Conservation (phyloP, 768 basidiomycete genomes). For the Russula sp. region DNA sequence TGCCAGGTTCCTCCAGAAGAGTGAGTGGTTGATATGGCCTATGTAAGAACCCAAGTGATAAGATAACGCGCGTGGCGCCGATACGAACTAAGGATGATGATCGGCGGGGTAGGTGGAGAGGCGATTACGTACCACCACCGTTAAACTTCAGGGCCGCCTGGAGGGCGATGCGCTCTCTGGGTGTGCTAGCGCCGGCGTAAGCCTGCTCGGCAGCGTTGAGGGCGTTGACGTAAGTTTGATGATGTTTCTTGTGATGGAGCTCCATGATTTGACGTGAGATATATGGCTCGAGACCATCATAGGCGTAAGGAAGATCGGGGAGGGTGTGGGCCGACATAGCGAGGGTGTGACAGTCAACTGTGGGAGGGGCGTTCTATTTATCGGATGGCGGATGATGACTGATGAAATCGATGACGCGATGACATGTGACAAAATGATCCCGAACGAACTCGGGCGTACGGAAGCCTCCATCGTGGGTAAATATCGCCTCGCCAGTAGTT, state of each 20-base stretch:
- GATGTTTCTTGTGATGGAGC: constrained; percentile 93
- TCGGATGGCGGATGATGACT: background rate
- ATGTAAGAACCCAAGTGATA: constrained; percentile 22
- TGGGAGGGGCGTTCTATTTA: constrained; percentile 17
- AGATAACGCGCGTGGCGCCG: background rate
- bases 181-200: constrained; percentile 58
- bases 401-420: constrained; percentile 9
- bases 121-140: constrained; percentile 67
- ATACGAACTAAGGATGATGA: background rate
- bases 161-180: constrained; percentile 80
- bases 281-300: constrained; percentile 91
- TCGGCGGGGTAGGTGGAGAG: background rate
- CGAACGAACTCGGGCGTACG: background rate
- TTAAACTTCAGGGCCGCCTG: constrained; percentile 95
- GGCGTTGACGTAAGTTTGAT: constrained; percentile 89
- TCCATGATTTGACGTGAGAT: constrained; percentile 90
- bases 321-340: constrained; percentile 46
- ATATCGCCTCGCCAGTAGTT: no score
- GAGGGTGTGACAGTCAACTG: background rate
- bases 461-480: background rate
- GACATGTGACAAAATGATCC: background rate
- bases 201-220: constrained; percentile 84
- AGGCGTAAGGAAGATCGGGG: constrained; percentile 69
- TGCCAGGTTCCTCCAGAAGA: constrained; percentile 95
- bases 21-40: constrained; percentile 92